These are phyloP conservation scores for Nicotiana sylvestris DNA, from an alignment of 257 asterid species.

Conservation along the genomic window DNA sequence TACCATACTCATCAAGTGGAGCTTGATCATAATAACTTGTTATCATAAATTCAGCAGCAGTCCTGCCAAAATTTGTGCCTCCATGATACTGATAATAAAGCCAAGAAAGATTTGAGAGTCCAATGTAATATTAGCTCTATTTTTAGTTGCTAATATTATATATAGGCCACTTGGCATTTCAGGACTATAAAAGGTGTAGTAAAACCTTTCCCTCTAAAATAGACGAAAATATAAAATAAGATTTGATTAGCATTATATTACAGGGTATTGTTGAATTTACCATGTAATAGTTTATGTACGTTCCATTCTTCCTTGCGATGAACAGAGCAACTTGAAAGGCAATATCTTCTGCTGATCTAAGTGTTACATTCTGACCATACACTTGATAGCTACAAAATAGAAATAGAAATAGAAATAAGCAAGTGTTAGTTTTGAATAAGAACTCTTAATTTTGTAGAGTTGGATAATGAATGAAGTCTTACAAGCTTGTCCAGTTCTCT, in stretches of 20 bases:
- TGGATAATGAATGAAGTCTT: conserved; percentile 20
- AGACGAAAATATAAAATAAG: no score
- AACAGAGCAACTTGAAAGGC: conserved; percentile 70
- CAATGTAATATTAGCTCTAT: not conserved
- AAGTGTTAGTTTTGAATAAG: not conserved
- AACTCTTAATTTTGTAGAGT: not conserved
- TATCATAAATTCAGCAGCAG: conserved; percentile 36
- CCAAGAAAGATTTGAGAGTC: not conserved
- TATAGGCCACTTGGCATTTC: no score
- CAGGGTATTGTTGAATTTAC: conserved; percentile 21
- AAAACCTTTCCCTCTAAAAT: no score
- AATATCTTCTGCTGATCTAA: conserved; percentile 52
- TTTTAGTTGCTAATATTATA: no score
- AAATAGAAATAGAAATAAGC: not conserved
- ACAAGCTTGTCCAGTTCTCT: conserved; percentile 96
- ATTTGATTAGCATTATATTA: no score
- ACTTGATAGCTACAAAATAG: conserved; percentile 46
- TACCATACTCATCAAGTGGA: conserved; percentile 85
- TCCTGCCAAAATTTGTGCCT: conserved; percentile 79
- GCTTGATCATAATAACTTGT: conserved; percentile 76
- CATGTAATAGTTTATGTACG: conserved; percentile 86
- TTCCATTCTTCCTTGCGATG: conserved; percentile 74
- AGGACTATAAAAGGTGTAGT: no score
- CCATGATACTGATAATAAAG: conserved; percentile 59
- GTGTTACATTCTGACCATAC: conserved; percentile 48